A percentile compares a stretch with the other conserved stretches of the same genome.
Conservation (phyloP, 805 yeast species). For the Yarrowia osloensis region DNA sequence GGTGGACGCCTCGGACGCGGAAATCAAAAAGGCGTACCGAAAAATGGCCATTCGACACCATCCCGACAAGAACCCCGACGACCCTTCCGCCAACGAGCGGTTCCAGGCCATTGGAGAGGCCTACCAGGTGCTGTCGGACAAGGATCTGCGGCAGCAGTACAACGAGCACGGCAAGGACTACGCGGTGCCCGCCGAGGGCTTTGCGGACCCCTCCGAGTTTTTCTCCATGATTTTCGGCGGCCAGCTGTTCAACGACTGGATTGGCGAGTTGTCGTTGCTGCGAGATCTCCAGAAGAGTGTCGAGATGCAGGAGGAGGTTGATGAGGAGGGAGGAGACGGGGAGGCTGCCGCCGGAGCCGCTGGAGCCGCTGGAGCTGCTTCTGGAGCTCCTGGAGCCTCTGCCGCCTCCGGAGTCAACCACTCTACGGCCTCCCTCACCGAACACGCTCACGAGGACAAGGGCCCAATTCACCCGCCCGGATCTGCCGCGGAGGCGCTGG, state of each 20-base stretch:
- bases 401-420: background rate
- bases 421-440: background rate
- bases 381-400: background rate
- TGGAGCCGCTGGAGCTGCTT: background rate
- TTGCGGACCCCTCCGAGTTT: constrained; percentile 81
- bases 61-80: constrained; percentile 96
- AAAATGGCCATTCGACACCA: constrained; percentile 86
- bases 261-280: constrained; percentile 83
- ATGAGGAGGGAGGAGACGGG: constrained; percentile 36
- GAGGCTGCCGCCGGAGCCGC: constrained; percentile 30
- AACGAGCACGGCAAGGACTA: constrained; percentile 83
- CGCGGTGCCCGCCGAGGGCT: constrained; percentile 69
- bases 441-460: constrained; percentile 4
- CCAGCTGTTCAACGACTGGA: constrained; percentile 75
- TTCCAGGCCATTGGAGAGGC: constrained; percentile 73
- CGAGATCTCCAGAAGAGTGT: constrained; percentile 68
- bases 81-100: constrained; percentile 81
- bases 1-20: constrained; percentile 70
- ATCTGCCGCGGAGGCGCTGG: constrained; percentile 22
- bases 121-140: constrained; percentile 66
- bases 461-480: constrained; percentile 11
- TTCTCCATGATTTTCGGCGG: constrained; percentile 89
- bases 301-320: constrained; percentile 50
- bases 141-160: constrained; percentile 65
- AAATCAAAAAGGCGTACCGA: constrained; percentile 92